phyloP scores from a whole-genome alignment of 129 eudicot genomes.

The Tanacetum coccineum region DNA sequence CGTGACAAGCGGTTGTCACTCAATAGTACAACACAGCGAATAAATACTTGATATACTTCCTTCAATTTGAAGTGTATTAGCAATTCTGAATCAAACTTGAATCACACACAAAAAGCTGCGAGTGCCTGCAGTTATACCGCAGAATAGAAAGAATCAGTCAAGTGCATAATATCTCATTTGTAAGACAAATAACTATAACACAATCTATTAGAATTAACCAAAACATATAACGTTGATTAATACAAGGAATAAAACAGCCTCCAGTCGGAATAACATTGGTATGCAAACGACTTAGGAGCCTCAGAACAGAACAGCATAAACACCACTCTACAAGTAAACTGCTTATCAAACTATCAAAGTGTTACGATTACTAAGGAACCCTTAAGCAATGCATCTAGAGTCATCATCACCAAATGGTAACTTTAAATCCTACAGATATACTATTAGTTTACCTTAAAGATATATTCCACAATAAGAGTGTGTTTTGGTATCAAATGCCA shows the following conservation, averaged over 20 bases:
- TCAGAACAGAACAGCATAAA: neutral
- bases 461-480: neutral
- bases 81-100: conserved; percentile 40
- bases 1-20: conserved; percentile 36
- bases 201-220: neutral
- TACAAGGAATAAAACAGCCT: neutral
- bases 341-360: neutral
- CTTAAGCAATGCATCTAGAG: neutral
- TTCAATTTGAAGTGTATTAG: conserved; percentile 27
- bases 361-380: neutral
- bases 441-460: neutral
- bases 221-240: neutral
- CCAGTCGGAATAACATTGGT: neutral
- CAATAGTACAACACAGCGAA: conserved; percentile 34
- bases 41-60: conserved; percentile 28
- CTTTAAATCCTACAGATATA: neutral
- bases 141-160: conserved; percentile 38
- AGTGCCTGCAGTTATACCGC: conserved; percentile 58
- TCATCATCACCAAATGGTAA: neutral
- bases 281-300: neutral
- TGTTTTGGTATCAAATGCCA: neutral
- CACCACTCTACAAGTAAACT: neutral
- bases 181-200: conserved; percentile 16
- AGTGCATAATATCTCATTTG: conserved; percentile 26
- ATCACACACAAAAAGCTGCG: conserved; percentile 47